These are phyloP conservation scores for Aschersonia sp. DNA, from an alignment of 2,329 filamentous ascomycete genomes.

Conservation along the genomic window DNA sequence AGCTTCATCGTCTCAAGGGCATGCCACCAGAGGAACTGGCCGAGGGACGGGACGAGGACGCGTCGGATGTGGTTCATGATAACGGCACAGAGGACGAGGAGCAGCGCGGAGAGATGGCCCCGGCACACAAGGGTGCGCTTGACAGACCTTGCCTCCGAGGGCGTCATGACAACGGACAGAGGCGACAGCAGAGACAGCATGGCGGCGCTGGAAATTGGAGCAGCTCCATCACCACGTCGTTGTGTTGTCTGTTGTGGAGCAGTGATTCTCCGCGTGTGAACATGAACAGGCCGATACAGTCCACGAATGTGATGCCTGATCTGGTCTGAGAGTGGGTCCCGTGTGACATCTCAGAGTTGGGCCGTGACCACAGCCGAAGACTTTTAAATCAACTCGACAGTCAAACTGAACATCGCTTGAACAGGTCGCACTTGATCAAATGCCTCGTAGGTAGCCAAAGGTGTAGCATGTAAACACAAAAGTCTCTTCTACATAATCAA, in stretches of 20 bases:
- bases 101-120: constrained; percentile 11
- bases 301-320: too few relatives aligned
- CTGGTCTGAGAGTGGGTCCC: too few relatives aligned
- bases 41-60: constrained; percentile 15
- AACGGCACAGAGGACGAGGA: constrained; percentile 18
- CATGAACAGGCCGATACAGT: too few relatives aligned
- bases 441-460: too few relatives aligned
- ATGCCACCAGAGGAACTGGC: constrained; percentile 13
- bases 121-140: constrained; percentile 9
- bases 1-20: constrained; percentile 21
- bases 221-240: background rate
- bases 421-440: too few relatives aligned
- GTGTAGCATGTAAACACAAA: too few relatives aligned
- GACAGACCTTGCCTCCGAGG: background rate
- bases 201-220: too few relatives aligned
- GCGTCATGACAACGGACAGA: background rate
- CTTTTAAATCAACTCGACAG: too few relatives aligned
- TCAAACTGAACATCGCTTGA: too few relatives aligned
- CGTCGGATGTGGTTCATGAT: constrained; percentile 23
- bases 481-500: too few relatives aligned
- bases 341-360: too few relatives aligned
- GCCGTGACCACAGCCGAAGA: too few relatives aligned
- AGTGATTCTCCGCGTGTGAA: background rate
- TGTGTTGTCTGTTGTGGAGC: background rate
- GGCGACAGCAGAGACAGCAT: background rate